Base-by-base conservation (phyloP, 163 green algal genomes). In the Scenedesmus sp. region DNA sequence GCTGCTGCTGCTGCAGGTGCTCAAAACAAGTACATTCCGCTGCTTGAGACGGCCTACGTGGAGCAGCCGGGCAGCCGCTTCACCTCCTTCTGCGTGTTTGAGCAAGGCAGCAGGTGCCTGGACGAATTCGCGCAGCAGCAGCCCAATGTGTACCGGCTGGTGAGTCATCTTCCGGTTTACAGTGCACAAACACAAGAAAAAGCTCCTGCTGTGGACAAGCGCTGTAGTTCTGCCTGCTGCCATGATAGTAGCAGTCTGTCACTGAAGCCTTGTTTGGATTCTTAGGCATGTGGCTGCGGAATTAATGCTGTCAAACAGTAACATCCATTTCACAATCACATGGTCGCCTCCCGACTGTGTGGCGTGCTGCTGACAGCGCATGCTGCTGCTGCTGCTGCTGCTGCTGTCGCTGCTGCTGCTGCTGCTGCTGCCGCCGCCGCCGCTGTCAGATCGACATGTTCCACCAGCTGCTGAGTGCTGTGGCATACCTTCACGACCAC, bases 401-500 rank as follows among this genome's bases (percentile, higher is more conserved):
- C n/a, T 70, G 62, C 62, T 70, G 62, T 18, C 34, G 8, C 2
- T 64, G 59, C 59, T 70, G 62, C 34, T 70, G 8, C 62, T 70
- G 62, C 62, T 13, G 10, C 62, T 70, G 34, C 62, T 70, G 62
- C 62, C 23, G 62, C 62, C 18, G 59, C 7, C 0, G 8, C 59
- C 59, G 16, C 10, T 3, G 16, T 0, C 10, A 70, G 59, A 70
- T 70, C 23, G 10, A 70, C 10, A 13, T 66, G 59, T 66, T 66
- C 59, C 62, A 13, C 8, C 62, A 70, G 62, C 8, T 70, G 62
- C 8, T 16, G 2, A 20, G 62, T 70, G 91, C 88, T 13, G 82
- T 96, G 70, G 60, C 84, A 57, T 92, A 95, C 92, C 91, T 96
- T 84, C 94, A 96, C 92, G 60, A 84, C 20, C 86, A 76, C 16